phyloP scores from a whole-genome alignment of 2,329 filamentous ascomycete species.

The Cladosporium oxysporum region DNA sequence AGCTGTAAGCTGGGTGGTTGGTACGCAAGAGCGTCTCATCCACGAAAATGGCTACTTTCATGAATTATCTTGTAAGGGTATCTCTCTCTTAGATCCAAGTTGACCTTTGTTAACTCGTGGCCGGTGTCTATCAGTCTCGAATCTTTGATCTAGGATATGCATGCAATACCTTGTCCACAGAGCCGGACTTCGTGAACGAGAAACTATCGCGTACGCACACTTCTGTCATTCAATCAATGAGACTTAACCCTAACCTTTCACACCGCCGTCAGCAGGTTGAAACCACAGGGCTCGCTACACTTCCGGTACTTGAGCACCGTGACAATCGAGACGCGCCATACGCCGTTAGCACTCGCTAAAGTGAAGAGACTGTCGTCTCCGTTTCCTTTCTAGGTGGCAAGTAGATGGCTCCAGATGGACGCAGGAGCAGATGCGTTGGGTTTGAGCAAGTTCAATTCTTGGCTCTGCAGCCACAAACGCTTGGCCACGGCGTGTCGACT shows the following conservation, averaged over 20 bases:
- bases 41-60: no score
- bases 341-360: neutral
- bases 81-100: no score
- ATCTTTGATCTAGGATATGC: neutral
- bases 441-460: constrained; percentile 19
- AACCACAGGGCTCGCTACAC: neutral
- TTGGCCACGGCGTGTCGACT: neutral
- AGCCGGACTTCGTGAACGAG: neutral
- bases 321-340: neutral
- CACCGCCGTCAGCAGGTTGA: neutral
- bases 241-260: neutral
- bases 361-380: neutral
- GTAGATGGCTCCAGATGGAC: neutral
- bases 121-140: neutral
- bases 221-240: neutral
- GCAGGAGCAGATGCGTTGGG: neutral
- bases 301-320: neutral
- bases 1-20: neutral
- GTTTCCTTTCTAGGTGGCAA: neutral
- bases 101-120: no score
- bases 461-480: constrained; percentile 16
- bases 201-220: neutral
- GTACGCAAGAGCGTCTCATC: no score
- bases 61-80: no score
- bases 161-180: no score